Evolutionary conservation across 2,329 filamentous ascomycete species (phyloP).

Genomic region (Alternaria arborescens): DNA sequence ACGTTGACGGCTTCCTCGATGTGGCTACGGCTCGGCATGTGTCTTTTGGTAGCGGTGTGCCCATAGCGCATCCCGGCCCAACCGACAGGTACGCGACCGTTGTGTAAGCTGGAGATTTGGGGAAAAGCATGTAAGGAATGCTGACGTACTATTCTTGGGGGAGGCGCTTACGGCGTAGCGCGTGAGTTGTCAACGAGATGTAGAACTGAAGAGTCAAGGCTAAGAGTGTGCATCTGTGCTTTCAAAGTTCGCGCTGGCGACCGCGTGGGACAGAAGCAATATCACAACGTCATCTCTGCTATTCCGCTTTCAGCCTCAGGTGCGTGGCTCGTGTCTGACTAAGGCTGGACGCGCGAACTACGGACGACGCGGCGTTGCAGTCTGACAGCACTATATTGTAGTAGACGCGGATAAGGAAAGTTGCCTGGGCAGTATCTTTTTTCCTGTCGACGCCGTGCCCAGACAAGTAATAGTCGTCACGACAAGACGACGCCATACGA

Average conservation of each 20-base stretch:
- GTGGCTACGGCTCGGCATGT: constrained; percentile 4
- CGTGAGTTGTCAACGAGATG: not conserved
- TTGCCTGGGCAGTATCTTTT: too few relatives aligned
- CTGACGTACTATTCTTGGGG: constrained; percentile 28
- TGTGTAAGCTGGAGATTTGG: not conserved
- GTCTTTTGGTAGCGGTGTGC: constrained; percentile 12
- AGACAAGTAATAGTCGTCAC: too few relatives aligned
- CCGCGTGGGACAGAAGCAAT: not conserved
- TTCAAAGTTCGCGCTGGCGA: not conserved
- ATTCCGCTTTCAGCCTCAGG: constrained; percentile 9
- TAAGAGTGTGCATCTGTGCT: not conserved
- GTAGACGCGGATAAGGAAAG: constrained; percentile 11
- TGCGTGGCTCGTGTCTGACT: not conserved
- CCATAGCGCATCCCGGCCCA: constrained; percentile 18
- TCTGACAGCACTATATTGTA: constrained; percentile 4
- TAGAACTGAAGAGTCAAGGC: not conserved
- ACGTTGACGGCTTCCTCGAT: not conserved
- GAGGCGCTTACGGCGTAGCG: not conserved
- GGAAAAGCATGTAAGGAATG: constrained; percentile 1
- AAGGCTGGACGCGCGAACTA: constrained; percentile 14
- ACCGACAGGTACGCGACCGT: constrained; percentile 15
- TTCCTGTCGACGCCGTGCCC: too few relatives aligned
- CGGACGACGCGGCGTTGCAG: constrained; percentile 12
- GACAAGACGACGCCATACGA: too few relatives aligned
- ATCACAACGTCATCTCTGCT: constrained; percentile 14